Evolutionary conservation across 768 basidiomycete genomes (phyloP).

Genomic region (Daedaleopsis sinensis): DNA sequence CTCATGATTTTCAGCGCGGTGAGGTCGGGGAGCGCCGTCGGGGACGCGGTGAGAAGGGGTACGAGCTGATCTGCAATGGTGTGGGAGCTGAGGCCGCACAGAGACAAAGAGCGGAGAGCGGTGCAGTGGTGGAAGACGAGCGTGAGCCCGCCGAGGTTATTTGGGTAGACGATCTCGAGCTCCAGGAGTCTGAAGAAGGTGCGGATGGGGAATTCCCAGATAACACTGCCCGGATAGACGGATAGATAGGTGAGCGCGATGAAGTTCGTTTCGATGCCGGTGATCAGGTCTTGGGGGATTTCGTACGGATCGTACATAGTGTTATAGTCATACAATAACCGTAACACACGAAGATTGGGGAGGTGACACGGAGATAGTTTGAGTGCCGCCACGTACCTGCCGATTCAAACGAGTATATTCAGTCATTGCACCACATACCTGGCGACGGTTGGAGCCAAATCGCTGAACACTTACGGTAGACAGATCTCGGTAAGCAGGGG

Average conservation of each 20-base stretch:
- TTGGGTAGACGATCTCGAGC: slow-evolving; percentile 2
- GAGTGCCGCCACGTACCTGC: too few species aligned
- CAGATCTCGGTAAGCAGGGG: not conserved
- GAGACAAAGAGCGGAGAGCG: slow-evolving; percentile 4
- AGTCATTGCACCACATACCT: not conserved
- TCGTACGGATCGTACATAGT: not conserved
- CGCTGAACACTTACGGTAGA: not conserved
- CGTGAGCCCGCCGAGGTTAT: not conserved
- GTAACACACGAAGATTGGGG: not conserved
- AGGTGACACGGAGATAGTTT: too few species aligned
- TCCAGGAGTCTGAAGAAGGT: slow-evolving; percentile 6
- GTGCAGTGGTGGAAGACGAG: slow-evolving; percentile 10
- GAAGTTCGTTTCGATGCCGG: not conserved
- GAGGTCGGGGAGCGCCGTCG: slow-evolving; percentile 5
- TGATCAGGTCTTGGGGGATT: not conserved
- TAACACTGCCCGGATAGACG: not conserved
- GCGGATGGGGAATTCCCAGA: slow-evolving; percentile 6
- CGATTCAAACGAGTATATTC: too few species aligned
- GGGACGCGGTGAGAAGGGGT: not conserved
- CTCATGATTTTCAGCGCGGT: slow-evolving; percentile 11
- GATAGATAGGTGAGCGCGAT: not conserved
- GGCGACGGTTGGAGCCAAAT: not conserved
- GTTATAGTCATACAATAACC: not conserved
- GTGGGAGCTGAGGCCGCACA: not conserved
- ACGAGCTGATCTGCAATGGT: too few species aligned